phyloP scores from a whole-genome alignment of 108 stramenopile genomes.

The Discostella pseudostelligera region DNA sequence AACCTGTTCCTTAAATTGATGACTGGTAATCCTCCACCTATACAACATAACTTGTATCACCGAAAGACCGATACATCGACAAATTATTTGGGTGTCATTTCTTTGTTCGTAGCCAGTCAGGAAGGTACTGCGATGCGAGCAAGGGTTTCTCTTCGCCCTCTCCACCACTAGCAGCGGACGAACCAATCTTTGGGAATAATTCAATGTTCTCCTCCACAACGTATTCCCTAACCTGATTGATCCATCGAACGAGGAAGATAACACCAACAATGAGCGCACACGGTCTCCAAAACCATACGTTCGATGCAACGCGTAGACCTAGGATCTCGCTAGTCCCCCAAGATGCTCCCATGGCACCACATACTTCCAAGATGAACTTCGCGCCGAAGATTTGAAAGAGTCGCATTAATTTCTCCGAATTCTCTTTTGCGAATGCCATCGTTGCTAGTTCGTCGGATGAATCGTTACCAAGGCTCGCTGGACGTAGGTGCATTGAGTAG shows the following conservation, averaged over 20 bases:
- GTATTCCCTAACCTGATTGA: conserved; percentile 11
- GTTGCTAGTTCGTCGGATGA: too few species aligned
- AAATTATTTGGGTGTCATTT: too few species aligned
- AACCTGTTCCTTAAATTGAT: too few species aligned
- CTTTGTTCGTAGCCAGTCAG: neutral
- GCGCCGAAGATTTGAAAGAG: conserved; percentile 26
- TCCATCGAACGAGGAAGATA: conserved; percentile 52
- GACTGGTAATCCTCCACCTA: too few species aligned
- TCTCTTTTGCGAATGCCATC: too few species aligned
- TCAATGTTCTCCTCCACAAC: conserved; percentile 2
- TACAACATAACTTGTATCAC: too few species aligned
- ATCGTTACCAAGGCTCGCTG: too few species aligned
- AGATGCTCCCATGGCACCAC: conserved; percentile 55
- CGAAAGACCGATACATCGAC: too few species aligned
- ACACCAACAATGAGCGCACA: conserved; percentile 37
- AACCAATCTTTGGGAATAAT: neutral
- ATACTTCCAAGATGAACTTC: conserved; percentile 56
- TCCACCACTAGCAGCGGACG: neutral
- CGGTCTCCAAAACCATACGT: conserved; percentile 57
- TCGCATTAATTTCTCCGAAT: neutral
- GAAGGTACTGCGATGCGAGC: neutral
- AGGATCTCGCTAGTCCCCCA: conserved; percentile 64
- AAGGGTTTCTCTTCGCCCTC: neutral
- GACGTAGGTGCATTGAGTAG: too few species aligned
- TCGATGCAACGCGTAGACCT: conserved; percentile 45